Evolutionary conservation across 768 basidiomycete genomes (phyloP), one percentile per base, ranked within the genome.

Genomic region (Pisolithus sp.): DNA sequence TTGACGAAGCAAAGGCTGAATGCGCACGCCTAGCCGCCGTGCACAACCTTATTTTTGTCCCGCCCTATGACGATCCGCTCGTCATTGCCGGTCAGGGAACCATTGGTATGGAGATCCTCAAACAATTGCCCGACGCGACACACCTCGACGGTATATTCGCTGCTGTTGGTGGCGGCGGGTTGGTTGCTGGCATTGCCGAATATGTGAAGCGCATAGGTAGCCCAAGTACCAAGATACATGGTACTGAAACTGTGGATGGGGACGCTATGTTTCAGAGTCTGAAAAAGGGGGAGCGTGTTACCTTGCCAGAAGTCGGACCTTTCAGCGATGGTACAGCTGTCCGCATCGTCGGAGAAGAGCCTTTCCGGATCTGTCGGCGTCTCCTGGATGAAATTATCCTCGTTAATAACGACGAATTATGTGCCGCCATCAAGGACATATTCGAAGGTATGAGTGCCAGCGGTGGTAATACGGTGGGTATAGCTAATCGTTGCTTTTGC

Each of bases 271-370:
- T 80, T 10, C 75, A 76, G 65, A 95, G 92, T 68, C 64, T 99
- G 51, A 76, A 77, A 49, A 79, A 81, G 54, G 93, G 95, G 4
- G 79, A 92, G 57, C 79, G 94, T 34, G 83, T 95, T 0, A 85
- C 84, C 15, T 71, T 99, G 55, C 68, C 76, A 18, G 96, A 99
- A 62, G 93, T 97, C 5, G 96, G 96, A 5, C 89, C 93, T 4
- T 99, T 99, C 70, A 89, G 88, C 57, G 96, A 99, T 62, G 96
- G 96, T 21, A 99, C 96, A 2, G 96, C 96, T 3, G 96, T 99
- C 42, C 89, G 89, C 68, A 79, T 93, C 46, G 94, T 99, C 2
- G 96, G 96, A 20, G 87, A 85, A 68, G 96, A 99, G 66, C 85
- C 92, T 0, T 96, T 97, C 71, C 80, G 95, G 53, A 81, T 99